Evolutionary conservation across 2,329 filamentous ascomycete species (phyloP).

Genomic region (Pleoardoris graminearum): DNA sequence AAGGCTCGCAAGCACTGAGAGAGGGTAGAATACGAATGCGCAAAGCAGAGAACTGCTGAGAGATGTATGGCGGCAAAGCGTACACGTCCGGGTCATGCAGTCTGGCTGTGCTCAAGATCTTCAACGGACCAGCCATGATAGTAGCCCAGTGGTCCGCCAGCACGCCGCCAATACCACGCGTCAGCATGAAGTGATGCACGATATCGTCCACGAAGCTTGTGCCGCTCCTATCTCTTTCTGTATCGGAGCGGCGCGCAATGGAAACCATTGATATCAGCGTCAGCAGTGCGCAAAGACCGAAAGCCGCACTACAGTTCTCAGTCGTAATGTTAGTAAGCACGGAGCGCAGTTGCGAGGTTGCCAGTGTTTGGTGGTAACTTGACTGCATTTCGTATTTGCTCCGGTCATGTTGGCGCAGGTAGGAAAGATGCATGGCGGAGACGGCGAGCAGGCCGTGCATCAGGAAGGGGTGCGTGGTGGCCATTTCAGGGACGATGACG

Average conservation of each 20-base stretch:
- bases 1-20: not conserved
- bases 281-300: slow-evolving; percentile 7
- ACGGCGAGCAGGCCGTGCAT: slow-evolving; percentile 11
- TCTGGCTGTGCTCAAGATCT: not conserved
- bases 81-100: slow-evolving; percentile 1
- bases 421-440: slow-evolving; percentile 9
- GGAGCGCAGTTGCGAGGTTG: slow-evolving; percentile 4
- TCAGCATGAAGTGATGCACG: slow-evolving; percentile 10
- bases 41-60: not conserved
- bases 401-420: slow-evolving; percentile 2
- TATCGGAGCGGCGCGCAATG: slow-evolving; percentile 4
- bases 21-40: not conserved
- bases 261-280: slow-evolving; percentile 9
- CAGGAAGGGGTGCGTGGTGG: slow-evolving; percentile 2
- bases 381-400: slow-evolving; percentile 7
- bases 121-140: not conserved
- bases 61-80: not conserved
- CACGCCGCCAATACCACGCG: slow-evolving; percentile 7
- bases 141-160: slow-evolving; percentile 6
- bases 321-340: slow-evolving; percentile 6
- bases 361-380: slow-evolving; percentile 7
- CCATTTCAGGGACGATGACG: slow-evolving; percentile 4
- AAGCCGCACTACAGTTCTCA: slow-evolving; percentile 5
- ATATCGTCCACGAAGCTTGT: slow-evolving; percentile 6
- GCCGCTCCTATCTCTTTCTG: not conserved